Base-by-base conservation (phyloP, 1,284 basidiomycete genomes). In the Moesziomyces antarcticus region DNA sequence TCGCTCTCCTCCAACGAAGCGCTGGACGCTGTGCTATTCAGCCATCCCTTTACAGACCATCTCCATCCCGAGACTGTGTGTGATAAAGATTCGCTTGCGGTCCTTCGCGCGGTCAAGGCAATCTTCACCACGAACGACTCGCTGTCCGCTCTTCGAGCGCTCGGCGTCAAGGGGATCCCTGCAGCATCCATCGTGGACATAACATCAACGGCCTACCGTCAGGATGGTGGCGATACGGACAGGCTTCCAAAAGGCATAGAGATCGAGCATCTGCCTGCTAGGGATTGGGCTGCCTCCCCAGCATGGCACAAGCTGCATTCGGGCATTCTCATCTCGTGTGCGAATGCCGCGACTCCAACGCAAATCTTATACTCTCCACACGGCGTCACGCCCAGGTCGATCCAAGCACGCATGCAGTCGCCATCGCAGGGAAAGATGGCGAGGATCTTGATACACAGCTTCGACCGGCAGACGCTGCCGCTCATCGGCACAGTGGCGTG, bases 11-110 rank as follows among this genome's bases (percentile, higher is more conserved):
- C 40, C 4, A 21, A 5, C 24, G 49, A 45, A 3, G 7, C 44
- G 7, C 24, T 73, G n/a, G 66, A 73, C 37, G 71, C 66, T 18
- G 49, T 73, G 18, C 61, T 73, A 0, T 57, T 73, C 51, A 69
- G 65, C 24, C 71, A 73, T 35, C 58, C 66, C 2, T 73, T 73
- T 45, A 61, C 43, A 13, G 66, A 73, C 35, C 71, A 73, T 45
- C 30, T 65, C 14, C 71, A 73, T 50, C 66, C 65, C 3, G 47
- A 73, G 33, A 69, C 71, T 0, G 16, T 73, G 21, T 22, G 48
- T 0, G 66, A 73, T 42, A 16, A 35, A 20, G 50, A 47, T 0
- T 69, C 71, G 7, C 16, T 50, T 1, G 51, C 41, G 0, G 60
- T 73, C 5, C 50, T 73, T 2, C 53, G 56, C 14, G 16, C 55